Conservation (phyloP, 306 rosid species). For the Prunus armeniaca region DNA sequence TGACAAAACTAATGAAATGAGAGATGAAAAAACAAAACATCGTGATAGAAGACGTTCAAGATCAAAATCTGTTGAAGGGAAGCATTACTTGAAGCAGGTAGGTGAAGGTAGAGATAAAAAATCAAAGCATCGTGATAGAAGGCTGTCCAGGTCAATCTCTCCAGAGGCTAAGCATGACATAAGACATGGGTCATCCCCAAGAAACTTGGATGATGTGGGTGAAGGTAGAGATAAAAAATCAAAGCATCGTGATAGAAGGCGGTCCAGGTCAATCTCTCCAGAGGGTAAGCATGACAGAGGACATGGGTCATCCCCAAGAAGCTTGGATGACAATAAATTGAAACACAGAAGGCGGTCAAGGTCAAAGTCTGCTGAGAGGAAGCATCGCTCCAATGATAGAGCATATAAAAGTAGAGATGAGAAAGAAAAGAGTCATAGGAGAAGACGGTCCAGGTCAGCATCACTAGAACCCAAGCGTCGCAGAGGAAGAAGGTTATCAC, state of each 20-base stretch:
- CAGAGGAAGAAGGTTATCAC: constrained; percentile 47
- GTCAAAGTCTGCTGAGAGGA: constrained; percentile 58
- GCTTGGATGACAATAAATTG: constrained; percentile 34
- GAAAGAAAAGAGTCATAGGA: constrained; percentile 44
- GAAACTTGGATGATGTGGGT: constrained; percentile 39
- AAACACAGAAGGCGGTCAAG: constrained; percentile 46
- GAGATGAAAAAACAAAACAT: constrained; percentile 49
- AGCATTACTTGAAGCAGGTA: constrained; percentile 35
- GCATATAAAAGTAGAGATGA: constrained; percentile 45
- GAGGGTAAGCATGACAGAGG: constrained; percentile 48
- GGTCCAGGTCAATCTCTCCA: constrained; percentile 64
- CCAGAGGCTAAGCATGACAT: constrained; percentile 43
- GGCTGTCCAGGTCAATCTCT: constrained; percentile 58
- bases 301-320: constrained; percentile 40
- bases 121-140: constrained; percentile 48
- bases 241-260: constrained; percentile 70
- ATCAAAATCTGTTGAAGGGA: constrained; percentile 61
- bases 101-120: constrained; percentile 48
- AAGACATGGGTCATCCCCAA: no score
- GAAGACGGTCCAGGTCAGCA: constrained; percentile 48
- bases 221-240: constrained; percentile 55
- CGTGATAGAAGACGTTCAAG: constrained; percentile 53
- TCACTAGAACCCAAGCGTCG: constrained; percentile 36
- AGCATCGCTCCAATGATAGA: constrained; percentile 35
- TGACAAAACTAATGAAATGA: constrained; percentile 35